phyloP scores from a whole-genome alignment of 768 basidiomycete genomes.

The Russula sp. region DNA sequence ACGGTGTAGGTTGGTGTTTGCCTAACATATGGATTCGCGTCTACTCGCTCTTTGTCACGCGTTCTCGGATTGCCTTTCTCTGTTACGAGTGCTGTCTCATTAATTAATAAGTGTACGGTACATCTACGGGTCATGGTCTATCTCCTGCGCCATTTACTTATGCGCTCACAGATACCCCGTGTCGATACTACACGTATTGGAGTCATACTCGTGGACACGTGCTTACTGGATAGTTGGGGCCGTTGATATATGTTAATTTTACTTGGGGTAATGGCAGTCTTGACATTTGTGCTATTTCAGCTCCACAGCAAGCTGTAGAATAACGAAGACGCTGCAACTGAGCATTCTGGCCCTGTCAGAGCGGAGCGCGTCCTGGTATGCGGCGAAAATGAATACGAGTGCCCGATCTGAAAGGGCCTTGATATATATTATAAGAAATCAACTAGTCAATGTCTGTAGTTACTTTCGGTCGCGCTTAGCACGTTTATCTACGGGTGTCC shows the following conservation, averaged over 20 bases:
- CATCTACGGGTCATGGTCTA: background rate
- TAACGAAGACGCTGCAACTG: background rate
- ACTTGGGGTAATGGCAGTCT: constrained; percentile 20
- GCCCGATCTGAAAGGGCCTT: background rate
- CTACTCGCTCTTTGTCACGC: background rate
- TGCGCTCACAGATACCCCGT: background rate
- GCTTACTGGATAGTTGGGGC: background rate
- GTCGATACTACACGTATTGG: background rate
- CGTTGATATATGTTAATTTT: background rate
- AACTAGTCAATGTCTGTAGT: background rate
- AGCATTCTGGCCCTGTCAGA: too few species aligned
- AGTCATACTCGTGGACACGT: background rate
- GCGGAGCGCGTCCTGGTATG: background rate
- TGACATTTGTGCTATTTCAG: background rate
- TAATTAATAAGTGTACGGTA: background rate
- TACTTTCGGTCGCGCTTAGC: background rate
- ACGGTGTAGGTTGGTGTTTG: background rate
- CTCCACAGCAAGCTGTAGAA: too few species aligned
- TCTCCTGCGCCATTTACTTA: background rate
- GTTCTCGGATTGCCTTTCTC: background rate
- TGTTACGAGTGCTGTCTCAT: background rate
- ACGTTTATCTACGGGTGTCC: background rate
- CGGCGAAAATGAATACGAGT: background rate
- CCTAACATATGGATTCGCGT: background rate
- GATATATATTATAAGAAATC: background rate